These are phyloP conservation scores for Aspergillus vadensis DNA, from an alignment of 2,329 filamentous ascomycete species.

Conservation along the genomic window DNA sequence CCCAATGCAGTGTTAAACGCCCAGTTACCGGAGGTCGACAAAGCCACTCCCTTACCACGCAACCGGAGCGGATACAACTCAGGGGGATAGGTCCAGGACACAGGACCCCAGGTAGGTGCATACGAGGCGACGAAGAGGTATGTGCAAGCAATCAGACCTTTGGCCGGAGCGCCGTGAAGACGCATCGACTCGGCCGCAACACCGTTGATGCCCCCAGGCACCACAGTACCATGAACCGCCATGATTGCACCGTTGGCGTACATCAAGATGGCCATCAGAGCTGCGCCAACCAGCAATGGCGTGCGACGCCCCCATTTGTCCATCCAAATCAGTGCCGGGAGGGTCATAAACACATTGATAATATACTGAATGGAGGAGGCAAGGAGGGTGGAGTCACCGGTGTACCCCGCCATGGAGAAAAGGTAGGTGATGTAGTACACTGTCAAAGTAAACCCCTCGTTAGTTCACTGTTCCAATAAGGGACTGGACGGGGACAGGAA, in stretches of 20 bases:
- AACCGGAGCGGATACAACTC: constrained; percentile 55
- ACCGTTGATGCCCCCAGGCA: constrained; percentile 43
- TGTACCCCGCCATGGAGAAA: constrained; percentile 71
- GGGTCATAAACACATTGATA: constrained; percentile 78
- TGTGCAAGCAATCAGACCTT: constrained; percentile 68
- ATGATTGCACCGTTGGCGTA: constrained; percentile 48
- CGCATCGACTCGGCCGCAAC: constrained; percentile 42
- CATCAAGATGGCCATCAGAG: constrained; percentile 60
- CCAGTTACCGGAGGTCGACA: constrained; percentile 63
- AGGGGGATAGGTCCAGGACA: constrained; percentile 59
- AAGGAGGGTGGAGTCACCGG: constrained; percentile 60
- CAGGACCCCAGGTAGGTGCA: constrained; percentile 63
- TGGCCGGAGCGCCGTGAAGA: constrained; percentile 51
- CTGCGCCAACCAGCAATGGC: constrained; percentile 65
- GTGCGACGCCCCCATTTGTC: constrained; percentile 74
- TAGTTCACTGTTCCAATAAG: too few relatives aligned
- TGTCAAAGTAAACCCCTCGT: neutral
- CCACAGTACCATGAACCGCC: constrained; percentile 37
- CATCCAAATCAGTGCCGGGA: constrained; percentile 73
- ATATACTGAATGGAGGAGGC: constrained; percentile 72
- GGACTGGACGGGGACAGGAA: too few relatives aligned
- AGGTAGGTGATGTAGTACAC: constrained; percentile 71
- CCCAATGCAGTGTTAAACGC: constrained; percentile 52
- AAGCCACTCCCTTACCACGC: constrained; percentile 62
- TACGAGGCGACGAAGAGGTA: constrained; percentile 65